These are phyloP conservation scores for Phytophthora pseudosyringae DNA, from an alignment of 352 stramenopile genomes.

Conservation along the genomic window DNA sequence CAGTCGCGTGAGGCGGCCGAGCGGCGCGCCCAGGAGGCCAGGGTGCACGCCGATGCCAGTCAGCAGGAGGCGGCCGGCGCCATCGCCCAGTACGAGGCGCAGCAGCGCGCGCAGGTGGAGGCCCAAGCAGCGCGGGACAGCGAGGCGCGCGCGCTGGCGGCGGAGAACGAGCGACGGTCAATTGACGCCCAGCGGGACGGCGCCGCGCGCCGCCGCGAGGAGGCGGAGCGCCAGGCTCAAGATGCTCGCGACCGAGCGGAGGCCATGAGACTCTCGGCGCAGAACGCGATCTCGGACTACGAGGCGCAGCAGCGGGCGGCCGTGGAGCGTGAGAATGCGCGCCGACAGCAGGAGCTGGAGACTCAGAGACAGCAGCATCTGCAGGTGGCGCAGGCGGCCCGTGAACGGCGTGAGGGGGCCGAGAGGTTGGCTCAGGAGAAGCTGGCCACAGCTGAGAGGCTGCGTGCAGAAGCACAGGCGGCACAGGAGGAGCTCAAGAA, in stretches of 20 bases:
- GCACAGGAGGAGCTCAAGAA: slow-evolving; percentile 66
- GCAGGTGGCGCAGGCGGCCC: slow-evolving; percentile 56
- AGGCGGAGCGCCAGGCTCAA: slow-evolving; percentile 63
- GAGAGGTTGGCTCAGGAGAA: slow-evolving; percentile 66
- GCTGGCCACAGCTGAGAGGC: slow-evolving; percentile 54
- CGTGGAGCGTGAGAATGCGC: slow-evolving; percentile 64
- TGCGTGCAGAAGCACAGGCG: slow-evolving; percentile 57
- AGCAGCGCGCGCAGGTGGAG: slow-evolving; percentile 54
- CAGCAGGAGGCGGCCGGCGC: slow-evolving; percentile 53
- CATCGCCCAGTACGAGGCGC: slow-evolving; percentile 52
- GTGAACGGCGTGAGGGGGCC: slow-evolving; percentile 57
- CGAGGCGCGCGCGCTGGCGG: slow-evolving; percentile 24
- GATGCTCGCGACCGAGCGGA: slow-evolving; percentile 75
- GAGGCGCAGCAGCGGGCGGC: slow-evolving; percentile 67
- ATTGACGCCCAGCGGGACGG: slow-evolving; percentile 65
- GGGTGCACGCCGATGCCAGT: slow-evolving; percentile 45
- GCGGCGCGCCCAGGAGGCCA: slow-evolving; percentile 45
- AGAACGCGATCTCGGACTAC: slow-evolving; percentile 67
- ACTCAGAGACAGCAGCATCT: slow-evolving; percentile 67
- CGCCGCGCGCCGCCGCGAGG: slow-evolving; percentile 50
- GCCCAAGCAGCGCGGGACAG: slow-evolving; percentile 42
- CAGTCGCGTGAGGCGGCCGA: slow-evolving; percentile 60
- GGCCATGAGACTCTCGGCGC: slow-evolving; percentile 60
- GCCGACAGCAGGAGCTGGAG: slow-evolving; percentile 68
- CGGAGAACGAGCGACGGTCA: slow-evolving; percentile 47